Evolutionary conservation across 306 rosid genomes (phyloP).

Genomic region (Cucurbita argyrosperma): DNA sequence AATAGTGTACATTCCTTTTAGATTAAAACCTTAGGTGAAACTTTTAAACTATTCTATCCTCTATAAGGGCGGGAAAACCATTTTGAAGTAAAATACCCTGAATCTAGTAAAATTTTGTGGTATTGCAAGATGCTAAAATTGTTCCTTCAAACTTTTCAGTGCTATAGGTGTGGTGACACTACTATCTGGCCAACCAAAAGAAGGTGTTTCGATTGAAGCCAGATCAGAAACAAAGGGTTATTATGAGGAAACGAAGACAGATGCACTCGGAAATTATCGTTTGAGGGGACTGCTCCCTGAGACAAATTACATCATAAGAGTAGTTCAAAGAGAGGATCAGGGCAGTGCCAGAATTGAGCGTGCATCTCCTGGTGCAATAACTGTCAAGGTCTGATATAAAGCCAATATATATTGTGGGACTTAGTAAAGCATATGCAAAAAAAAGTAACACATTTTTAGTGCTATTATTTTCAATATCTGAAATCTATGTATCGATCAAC

Average conservation of each 20-base stretch:
- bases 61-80: not conserved
- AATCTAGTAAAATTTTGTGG: not conserved
- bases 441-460: not conserved
- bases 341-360: constrained; percentile 61
- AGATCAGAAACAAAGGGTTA: constrained; percentile 81
- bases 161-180: constrained; percentile 65
- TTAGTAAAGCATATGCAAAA: not conserved
- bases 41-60: not conserved
- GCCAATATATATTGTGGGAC: not conserved
- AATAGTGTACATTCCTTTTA: not conserved
- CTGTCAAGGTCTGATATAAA: constrained; percentile 41
- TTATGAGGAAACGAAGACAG: constrained; percentile 88
- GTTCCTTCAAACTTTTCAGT: constrained; percentile 35
- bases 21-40: not conserved
- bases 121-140: constrained; percentile 20
- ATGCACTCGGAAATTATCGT: constrained; percentile 73
- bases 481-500: constrained; percentile 6
- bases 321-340: constrained; percentile 44
- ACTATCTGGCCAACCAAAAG: constrained; percentile 89
- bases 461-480: not conserved
- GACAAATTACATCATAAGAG: constrained; percentile 54
- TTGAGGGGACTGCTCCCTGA: constrained; percentile 93
- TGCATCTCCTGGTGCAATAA: constrained; percentile 69
- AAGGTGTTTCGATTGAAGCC: constrained; percentile 86
- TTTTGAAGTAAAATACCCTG: not conserved